These are phyloP conservation scores for Sphaerulina vaccinii DNA, from an alignment of 2,329 filamentous ascomycete genomes.

Conservation along the genomic window DNA sequence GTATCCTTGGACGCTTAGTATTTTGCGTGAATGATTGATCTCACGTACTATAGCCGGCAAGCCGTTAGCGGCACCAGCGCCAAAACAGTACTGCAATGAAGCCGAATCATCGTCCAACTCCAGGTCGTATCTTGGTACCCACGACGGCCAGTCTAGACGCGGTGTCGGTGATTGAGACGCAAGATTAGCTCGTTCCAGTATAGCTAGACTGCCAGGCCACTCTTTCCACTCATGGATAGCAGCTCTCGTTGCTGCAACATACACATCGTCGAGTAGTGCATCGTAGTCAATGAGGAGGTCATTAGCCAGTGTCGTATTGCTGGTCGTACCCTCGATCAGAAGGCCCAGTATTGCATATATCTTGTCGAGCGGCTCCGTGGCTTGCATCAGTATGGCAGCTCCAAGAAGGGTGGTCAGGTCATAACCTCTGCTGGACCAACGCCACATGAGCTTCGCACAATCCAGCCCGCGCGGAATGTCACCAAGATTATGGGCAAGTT, in stretches of 20 bases:
- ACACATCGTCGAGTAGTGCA: neutral
- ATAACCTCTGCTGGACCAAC: too few species aligned
- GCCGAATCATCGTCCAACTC: neutral
- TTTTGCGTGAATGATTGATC: neutral
- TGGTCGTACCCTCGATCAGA: neutral
- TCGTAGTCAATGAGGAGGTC: slow-evolving; percentile 4
- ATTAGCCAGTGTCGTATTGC: neutral
- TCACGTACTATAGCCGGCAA: neutral
- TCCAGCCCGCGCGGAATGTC: too few species aligned
- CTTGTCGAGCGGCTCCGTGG: neutral
- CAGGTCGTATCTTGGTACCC: slow-evolving; percentile 8
- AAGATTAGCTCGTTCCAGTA: too few species aligned
- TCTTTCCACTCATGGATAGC: neutral
- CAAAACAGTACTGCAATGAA: neutral
- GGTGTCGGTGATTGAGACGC: neutral
- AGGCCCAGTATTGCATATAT: neutral
- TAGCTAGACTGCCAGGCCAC: neutral
- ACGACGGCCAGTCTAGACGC: slow-evolving; percentile 1
- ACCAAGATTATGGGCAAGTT: too few species aligned
- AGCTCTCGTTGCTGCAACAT: neutral
- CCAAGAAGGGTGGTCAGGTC: neutral
- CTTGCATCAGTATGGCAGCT: neutral
- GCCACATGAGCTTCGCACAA: too few species aligned
- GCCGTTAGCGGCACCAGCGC: neutral
- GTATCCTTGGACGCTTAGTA: neutral